Evolutionary conservation across 441 rosid genomes (phyloP).

Genomic region (Syzygium syzygioides): DNA sequence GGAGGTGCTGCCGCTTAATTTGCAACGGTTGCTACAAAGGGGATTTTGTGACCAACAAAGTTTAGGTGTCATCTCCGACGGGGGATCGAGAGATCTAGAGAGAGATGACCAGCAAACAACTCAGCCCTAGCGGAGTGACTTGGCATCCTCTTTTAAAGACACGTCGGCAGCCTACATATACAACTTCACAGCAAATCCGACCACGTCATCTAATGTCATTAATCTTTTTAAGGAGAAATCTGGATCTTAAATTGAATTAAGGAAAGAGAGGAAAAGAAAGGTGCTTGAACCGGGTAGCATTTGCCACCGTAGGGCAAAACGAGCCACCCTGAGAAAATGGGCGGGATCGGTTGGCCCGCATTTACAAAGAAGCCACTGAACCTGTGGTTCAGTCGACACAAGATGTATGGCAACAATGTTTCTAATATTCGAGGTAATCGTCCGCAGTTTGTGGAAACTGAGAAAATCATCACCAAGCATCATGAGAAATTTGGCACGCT

Average conservation of each 20-base stretch:
- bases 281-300: background rate
- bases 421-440: background rate
- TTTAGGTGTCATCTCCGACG: no score
- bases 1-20: no score
- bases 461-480: no score
- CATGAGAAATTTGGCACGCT: no score
- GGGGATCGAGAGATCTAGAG: no score
- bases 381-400: background rate
- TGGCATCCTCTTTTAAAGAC: no score
- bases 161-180: no score
- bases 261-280: background rate
- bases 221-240: background rate
- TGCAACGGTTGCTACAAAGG: no score
- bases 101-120: no score
- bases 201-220: background rate
- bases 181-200: no score
- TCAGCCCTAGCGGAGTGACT: no score
- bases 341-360: background rate
- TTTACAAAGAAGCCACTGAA: background rate
- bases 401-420: background rate
- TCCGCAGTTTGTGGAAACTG: background rate
- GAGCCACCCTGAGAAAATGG: background rate
- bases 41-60: no score
- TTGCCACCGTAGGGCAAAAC: background rate
- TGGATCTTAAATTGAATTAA: background rate